Conservation (phyloP, 179 eudicot species). For the Dionaea muscipula region DNA sequence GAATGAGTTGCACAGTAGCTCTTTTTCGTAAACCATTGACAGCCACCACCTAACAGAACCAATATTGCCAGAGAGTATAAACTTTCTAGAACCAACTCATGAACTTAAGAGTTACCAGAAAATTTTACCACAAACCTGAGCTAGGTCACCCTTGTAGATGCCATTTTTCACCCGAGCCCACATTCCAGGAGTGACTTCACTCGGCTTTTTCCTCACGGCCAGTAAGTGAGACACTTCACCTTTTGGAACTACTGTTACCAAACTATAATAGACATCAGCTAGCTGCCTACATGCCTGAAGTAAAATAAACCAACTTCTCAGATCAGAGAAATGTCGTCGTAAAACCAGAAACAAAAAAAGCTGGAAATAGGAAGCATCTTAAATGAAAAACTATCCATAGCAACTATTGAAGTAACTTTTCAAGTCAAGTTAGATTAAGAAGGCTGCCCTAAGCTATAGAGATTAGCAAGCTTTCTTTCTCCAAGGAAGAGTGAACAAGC, state of each 20-base stretch:
- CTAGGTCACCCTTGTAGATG: constrained; percentile 74
- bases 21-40: constrained; percentile 52
- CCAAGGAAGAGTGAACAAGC: too few relatives aligned
- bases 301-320: constrained; percentile 1
- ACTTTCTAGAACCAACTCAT: not conserved
- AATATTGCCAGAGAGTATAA: constrained; percentile 1
- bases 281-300: constrained; percentile 75
- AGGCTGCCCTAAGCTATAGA: too few relatives aligned
- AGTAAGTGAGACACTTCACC: constrained; percentile 60
- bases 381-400: too few relatives aligned
- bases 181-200: constrained; percentile 51
- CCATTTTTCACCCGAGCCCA: constrained; percentile 94
- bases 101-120: not conserved
- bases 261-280: constrained; percentile 51
- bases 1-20: constrained; percentile 80
- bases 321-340: not conserved
- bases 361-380: too few relatives aligned
- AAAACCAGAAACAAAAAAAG: too few relatives aligned
- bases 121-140: constrained; percentile 39
- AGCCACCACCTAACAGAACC: constrained; percentile 46
- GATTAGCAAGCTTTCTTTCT: too few relatives aligned
- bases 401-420: too few relatives aligned
- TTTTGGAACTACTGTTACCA: constrained; percentile 42
- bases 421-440: too few relatives aligned
- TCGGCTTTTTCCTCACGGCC: constrained; percentile 41